phyloP scores from a whole-genome alignment of 2,329 filamentous ascomycete genomes.

The Calonectria crousiana region DNA sequence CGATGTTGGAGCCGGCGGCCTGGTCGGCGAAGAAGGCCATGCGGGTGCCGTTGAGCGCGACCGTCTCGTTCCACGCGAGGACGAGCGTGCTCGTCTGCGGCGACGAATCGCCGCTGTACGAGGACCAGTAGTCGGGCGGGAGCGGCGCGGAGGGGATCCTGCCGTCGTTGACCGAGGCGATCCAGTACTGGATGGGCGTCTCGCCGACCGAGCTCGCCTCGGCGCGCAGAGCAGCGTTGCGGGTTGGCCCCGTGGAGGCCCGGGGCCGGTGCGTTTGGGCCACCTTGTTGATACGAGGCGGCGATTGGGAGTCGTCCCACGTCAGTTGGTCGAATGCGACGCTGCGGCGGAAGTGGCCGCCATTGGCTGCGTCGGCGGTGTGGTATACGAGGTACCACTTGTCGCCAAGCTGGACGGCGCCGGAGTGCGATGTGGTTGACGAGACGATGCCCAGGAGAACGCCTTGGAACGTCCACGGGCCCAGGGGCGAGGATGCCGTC shows the following conservation, averaged over 20 bases:
- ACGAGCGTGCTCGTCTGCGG: conserved; percentile 47
- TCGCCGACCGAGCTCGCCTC: conserved; percentile 37
- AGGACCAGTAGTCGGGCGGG: conserved; percentile 53
- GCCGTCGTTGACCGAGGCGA: conserved; percentile 49
- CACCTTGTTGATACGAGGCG: conserved; percentile 45
- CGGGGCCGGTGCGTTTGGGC: conserved; percentile 44
- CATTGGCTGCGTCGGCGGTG: conserved; percentile 50
- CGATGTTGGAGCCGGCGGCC: conserved; percentile 44
- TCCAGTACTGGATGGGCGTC: conserved; percentile 54
- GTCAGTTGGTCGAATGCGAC: conserved; percentile 50
- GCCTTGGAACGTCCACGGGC: conserved; percentile 51
- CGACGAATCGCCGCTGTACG: conserved; percentile 47
- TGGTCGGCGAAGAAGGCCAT: conserved; percentile 49
- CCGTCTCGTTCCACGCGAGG: conserved; percentile 46
- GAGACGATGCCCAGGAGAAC: conserved; percentile 52
- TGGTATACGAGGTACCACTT: conserved; percentile 51
- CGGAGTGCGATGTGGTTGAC: conserved; percentile 52
- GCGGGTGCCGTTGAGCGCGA: conserved; percentile 46
- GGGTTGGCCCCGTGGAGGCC: conserved; percentile 40
- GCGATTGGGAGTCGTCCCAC: conserved; percentile 47
- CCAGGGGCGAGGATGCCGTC: conserved; percentile 48
- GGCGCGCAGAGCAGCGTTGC: conserved; percentile 49
- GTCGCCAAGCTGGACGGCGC: conserved; percentile 46
- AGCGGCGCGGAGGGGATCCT: conserved; percentile 47
- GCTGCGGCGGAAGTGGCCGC: conserved; percentile 52